A percentile compares a stretch with the other conserved stretches of the same genome.
These are phyloP conservation scores for Pseudopyricularia cyperi DNA, from an alignment of 2,329 filamentous ascomycete species.

Conservation along the genomic window DNA sequence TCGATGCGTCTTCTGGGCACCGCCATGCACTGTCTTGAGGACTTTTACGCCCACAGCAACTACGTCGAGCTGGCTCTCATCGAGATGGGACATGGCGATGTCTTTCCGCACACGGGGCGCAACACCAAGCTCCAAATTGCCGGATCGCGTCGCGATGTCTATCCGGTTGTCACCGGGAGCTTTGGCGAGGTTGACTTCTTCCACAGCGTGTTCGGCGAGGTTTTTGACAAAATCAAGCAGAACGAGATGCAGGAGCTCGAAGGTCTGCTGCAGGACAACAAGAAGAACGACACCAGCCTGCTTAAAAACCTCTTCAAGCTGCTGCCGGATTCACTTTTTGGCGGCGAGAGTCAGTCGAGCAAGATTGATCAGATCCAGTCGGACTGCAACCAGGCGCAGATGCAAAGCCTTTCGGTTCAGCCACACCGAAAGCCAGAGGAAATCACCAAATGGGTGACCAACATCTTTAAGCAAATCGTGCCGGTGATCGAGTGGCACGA, in stretches of 20 bases:
- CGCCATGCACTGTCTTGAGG: constrained; percentile 80
- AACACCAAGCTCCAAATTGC: constrained; percentile 55
- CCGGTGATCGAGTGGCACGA: constrained; percentile 88
- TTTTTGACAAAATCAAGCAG: constrained; percentile 82
- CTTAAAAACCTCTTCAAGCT: constrained; percentile 69
- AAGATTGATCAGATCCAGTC: constrained; percentile 70
- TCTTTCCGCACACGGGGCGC: constrained; percentile 81
- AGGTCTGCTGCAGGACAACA: constrained; percentile 57
- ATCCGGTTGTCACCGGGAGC: constrained; percentile 77
- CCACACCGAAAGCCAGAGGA: constrained; percentile 69
- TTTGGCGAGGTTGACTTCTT: constrained; percentile 93
- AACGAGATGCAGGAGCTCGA: constrained; percentile 84
- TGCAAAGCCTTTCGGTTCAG: constrained; percentile 58
- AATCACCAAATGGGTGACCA: constrained; percentile 61
- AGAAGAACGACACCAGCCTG: constrained; percentile 55
- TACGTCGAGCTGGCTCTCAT: constrained; percentile 81
- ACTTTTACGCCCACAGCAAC: constrained; percentile 89
- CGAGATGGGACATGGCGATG: constrained; percentile 64
- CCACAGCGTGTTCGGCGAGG: constrained; percentile 67
- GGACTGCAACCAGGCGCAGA: constrained; percentile 61
- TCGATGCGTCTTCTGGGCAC: constrained; percentile 81
- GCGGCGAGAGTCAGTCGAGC: constrained; percentile 53
- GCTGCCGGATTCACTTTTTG: constrained; percentile 69
- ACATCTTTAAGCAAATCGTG: constrained; percentile 68
- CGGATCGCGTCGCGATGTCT: constrained; percentile 54